Evolutionary conservation across 768 basidiomycete genomes (phyloP).

Genomic region (Coprinellus micaceus): DNA sequence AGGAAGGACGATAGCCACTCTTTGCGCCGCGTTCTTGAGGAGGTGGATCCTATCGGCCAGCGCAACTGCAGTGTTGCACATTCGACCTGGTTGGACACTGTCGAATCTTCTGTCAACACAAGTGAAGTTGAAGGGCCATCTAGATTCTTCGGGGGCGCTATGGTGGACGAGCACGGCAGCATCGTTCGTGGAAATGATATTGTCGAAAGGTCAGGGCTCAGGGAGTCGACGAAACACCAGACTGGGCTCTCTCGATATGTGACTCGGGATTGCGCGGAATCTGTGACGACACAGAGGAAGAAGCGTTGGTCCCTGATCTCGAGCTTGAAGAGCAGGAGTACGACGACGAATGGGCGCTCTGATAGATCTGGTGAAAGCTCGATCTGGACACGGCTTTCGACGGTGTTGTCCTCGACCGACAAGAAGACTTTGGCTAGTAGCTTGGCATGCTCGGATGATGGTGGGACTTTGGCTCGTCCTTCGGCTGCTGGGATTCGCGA

Average conservation of each 20-base stretch:
- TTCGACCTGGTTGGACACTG: constrained; percentile 6
- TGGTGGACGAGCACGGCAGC: constrained; percentile 3
- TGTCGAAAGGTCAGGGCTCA: neutral
- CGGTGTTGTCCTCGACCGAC: neutral
- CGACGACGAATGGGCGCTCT: neutral
- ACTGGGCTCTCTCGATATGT: neutral
- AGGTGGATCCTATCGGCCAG: neutral
- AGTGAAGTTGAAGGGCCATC: neutral
- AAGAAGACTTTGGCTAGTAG: neutral
- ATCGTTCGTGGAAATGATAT: neutral
- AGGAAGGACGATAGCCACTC: neutral
- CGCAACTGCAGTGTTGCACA: neutral
- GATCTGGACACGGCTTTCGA: constrained; percentile 3
- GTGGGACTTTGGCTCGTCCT: neutral
- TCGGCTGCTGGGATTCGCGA: neutral
- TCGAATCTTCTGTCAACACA: constrained; percentile 11
- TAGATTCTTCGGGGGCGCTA: neutral
- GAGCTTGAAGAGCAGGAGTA: constrained; percentile 4
- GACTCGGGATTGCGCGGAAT: neutral
- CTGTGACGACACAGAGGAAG: neutral
- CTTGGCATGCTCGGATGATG: neutral
- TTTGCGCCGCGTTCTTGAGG: neutral
- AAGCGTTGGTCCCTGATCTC: constrained; percentile 8
- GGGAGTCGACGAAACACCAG: neutral
- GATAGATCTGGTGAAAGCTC: neutral